A percentile compares a stretch with the other conserved stretches of the same genome.
phyloP scores from a whole-genome alignment of 805 yeast genomes.

The Candida incommunis region DNA sequence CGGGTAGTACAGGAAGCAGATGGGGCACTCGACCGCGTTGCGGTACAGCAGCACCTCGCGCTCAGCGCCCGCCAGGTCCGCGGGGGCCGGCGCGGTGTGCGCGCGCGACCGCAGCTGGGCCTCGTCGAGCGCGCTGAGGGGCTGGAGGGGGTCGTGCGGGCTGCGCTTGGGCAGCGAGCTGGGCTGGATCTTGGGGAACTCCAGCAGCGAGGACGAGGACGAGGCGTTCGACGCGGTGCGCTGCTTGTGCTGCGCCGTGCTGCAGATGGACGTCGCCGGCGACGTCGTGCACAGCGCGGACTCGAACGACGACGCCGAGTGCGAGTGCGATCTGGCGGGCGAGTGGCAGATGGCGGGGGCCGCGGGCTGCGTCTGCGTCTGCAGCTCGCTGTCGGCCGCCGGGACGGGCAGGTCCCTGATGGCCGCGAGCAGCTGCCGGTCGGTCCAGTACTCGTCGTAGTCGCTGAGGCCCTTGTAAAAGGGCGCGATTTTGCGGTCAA shows the following conservation, averaged over 20 bases:
- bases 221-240: neutral
- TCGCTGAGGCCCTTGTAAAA: constrained; percentile 84
- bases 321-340: neutral
- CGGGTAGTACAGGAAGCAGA: constrained; percentile 83
- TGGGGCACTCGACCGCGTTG: constrained; percentile 76
- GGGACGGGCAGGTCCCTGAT: constrained; percentile 17
- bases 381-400: neutral
- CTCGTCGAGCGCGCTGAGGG: neutral
- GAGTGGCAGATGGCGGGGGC: neutral
- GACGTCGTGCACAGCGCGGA: neutral
- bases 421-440: constrained; percentile 43
- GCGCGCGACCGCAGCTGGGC: constrained; percentile 5
- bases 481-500: constrained; percentile 67
- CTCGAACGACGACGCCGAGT: neutral
- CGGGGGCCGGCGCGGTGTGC: constrained; percentile 5
- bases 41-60: constrained; percentile 45
- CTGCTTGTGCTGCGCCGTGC: neutral
- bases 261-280: neutral
- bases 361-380: neutral
- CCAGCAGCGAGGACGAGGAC: neutral
- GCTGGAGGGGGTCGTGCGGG: constrained; percentile 1
- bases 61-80: constrained; percentile 5
- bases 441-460: constrained; percentile 57
- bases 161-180: neutral
- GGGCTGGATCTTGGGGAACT: neutral